These are phyloP conservation scores for Penicillium malachiteum DNA, from an alignment of 495 filamentous ascomycete genomes.

Conservation along the genomic window DNA sequence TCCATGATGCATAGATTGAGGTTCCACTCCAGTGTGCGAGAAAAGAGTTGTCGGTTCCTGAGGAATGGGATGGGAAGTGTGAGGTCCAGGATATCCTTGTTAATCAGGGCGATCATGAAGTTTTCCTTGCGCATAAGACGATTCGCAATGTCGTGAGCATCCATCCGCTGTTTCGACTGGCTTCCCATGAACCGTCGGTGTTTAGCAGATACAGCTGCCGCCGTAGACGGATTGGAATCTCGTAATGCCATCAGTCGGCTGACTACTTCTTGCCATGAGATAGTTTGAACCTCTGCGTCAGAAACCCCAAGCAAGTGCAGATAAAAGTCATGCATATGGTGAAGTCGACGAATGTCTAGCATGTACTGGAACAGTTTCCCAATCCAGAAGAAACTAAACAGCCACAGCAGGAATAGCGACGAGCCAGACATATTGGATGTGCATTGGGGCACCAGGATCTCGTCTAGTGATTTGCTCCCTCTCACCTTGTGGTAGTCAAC, in stretches of 20 bases:
- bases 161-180: conserved; percentile 91
- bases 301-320: conserved; percentile 80
- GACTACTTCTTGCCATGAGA: conserved; percentile 94
- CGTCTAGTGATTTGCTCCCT: conserved; percentile 68
- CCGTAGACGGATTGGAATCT: conserved; percentile 83
- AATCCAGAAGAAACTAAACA: conserved; percentile 86
- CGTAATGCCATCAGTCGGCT: conserved; percentile 81
- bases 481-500: conserved; percentile 77
- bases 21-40: conserved; percentile 82
- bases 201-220: conserved; percentile 58
- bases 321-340: conserved; percentile 86
- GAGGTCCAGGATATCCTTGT: conserved; percentile 90
- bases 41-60: conserved; percentile 73
- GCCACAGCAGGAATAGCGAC: conserved; percentile 77
- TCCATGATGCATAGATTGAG: conserved; percentile 86
- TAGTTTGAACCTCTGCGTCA: conserved; percentile 90
- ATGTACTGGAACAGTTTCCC: conserved; percentile 73
- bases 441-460: conserved; percentile 80
- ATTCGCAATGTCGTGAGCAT: conserved; percentile 96
- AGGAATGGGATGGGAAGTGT: conserved; percentile 84
- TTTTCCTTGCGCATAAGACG: conserved; percentile 95
- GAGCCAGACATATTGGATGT: conserved; percentile 81
- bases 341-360: conserved; percentile 70
- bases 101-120: conserved; percentile 92
- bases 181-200: conserved; percentile 70